These are phyloP conservation scores for Chlamydomonas sphaeroides DNA, from an alignment of 139 green algal genomes.

Conservation along the genomic window DNA sequence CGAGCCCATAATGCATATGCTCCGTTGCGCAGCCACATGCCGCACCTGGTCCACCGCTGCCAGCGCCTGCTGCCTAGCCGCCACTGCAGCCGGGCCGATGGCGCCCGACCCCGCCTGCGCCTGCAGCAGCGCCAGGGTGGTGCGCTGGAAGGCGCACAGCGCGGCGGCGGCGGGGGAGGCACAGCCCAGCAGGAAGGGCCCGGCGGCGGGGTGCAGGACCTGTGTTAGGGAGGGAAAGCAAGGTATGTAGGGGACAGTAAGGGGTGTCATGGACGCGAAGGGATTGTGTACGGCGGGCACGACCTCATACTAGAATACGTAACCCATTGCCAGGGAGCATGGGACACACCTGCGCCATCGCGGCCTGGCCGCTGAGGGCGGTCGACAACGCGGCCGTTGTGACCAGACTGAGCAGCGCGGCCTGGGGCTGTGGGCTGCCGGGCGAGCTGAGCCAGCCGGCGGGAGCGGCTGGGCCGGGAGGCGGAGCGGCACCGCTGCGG, in stretches of 20 bases:
- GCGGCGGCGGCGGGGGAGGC: slow-evolving; percentile 1
- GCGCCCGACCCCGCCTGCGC: background rate
- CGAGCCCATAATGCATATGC: too few species aligned
- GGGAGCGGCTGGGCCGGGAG: too few species aligned
- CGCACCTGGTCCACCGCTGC: slow-evolving; percentile 11
- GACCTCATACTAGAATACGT: too few species aligned
- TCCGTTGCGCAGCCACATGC: too few species aligned
- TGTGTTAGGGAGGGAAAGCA: background rate
- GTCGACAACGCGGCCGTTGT: background rate
- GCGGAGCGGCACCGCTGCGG: too few species aligned
- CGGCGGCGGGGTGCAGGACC: slow-evolving; percentile 27
- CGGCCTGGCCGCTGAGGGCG: background rate
- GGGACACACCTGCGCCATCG: slow-evolving; percentile 27
- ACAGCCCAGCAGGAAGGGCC: slow-evolving; percentile 36
- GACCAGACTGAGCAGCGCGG: background rate
- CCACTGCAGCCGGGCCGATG: background rate
- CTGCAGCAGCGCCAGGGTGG: background rate
- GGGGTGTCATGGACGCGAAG: too few species aligned
- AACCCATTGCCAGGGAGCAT: too few species aligned
- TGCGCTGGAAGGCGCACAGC: slow-evolving; percentile 34
- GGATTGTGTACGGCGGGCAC: too few species aligned
- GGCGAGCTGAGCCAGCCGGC: background rate
- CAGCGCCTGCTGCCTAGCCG: slow-evolving; percentile 9
- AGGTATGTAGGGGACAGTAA: background rate
- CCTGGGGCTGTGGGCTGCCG: background rate